Percentiles rank a stretch among this genome's conserved stretches.
Conservation (phyloP, 495 filamentous ascomycete species). For the Annulohypoxylon moriforme region DNA sequence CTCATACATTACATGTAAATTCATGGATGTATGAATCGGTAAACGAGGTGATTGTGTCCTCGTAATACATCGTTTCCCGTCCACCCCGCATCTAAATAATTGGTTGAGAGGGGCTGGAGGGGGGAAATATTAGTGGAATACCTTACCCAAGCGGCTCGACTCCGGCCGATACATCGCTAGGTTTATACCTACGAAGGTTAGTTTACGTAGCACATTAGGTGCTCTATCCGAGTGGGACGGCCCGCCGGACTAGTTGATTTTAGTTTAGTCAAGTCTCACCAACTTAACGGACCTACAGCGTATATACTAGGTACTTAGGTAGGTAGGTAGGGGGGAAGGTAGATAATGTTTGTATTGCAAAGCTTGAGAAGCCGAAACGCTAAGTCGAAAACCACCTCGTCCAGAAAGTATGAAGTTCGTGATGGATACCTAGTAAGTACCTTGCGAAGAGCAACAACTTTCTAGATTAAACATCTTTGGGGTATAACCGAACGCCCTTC, state of each 20-base stretch:
- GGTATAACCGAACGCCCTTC: conserved; percentile 30
- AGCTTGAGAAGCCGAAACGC: not conserved
- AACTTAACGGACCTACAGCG: conserved; percentile 16
- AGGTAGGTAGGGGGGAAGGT: not conserved
- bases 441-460: conserved; percentile 15
- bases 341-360: conserved; percentile 2
- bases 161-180: not conserved
- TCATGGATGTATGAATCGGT: not conserved
- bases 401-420: not conserved
- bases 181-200: conserved; percentile 2
- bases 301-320: conserved; percentile 2
- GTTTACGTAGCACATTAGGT: conserved; percentile 9
- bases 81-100: conserved; percentile 23
- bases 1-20: not conserved
- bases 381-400: not conserved
- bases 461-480: conserved; percentile 18
- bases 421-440: conserved; percentile 9
- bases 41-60: conserved; percentile 8
- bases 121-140: not conserved
- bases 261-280: conserved; percentile 14
- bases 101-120: not conserved
- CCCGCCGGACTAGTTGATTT: conserved; percentile 29
- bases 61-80: conserved; percentile 1
- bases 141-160: conserved; percentile 1
- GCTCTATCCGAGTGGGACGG: conserved; percentile 30